Percentiles rank a stretch among this genome's conserved stretches.
Evolutionary conservation across 176 grass and related monocot genomes (phyloP).

Genomic region (Bothriochloa decipiens): DNA sequence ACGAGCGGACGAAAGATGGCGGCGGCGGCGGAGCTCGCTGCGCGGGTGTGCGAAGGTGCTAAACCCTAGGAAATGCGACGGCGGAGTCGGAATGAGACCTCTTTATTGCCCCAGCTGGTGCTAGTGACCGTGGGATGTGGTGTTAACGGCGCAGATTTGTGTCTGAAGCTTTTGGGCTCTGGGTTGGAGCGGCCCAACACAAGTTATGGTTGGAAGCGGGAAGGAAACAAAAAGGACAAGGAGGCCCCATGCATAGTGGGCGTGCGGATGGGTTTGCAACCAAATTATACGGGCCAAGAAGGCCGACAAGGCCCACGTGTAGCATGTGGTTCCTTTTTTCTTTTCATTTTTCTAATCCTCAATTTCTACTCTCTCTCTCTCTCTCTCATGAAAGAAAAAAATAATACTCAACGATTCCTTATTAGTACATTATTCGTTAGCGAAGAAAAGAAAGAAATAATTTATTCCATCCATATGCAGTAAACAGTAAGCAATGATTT

Average conservation of each 20-base stretch:
- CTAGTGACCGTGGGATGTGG: neutral
- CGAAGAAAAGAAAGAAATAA: too few relatives aligned
- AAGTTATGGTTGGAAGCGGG: too few relatives aligned
- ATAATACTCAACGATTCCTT: too few relatives aligned
- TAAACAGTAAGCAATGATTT: too few relatives aligned
- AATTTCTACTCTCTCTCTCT: neutral
- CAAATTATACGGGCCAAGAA: neutral
- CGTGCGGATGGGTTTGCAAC: neutral
- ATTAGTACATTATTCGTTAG: too few relatives aligned
- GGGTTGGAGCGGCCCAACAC: neutral
- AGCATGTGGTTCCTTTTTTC: neutral
- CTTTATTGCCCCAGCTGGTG: neutral
- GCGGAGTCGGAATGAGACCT: neutral
- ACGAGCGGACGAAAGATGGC: neutral
- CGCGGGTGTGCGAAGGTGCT: neutral
- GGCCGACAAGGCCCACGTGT: neutral
- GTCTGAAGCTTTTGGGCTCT: neutral
- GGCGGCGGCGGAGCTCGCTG: neutral
- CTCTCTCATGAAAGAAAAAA: neutral
- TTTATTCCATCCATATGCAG: too few relatives aligned
- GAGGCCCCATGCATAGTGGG: neutral
- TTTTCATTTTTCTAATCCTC: too few relatives aligned
- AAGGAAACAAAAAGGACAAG: too few relatives aligned
- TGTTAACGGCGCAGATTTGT: neutral
- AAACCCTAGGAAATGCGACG: slow-evolving; percentile 29